Conservation (phyloP, 257 asterid species). For the Hygrophila difformis region DNA sequence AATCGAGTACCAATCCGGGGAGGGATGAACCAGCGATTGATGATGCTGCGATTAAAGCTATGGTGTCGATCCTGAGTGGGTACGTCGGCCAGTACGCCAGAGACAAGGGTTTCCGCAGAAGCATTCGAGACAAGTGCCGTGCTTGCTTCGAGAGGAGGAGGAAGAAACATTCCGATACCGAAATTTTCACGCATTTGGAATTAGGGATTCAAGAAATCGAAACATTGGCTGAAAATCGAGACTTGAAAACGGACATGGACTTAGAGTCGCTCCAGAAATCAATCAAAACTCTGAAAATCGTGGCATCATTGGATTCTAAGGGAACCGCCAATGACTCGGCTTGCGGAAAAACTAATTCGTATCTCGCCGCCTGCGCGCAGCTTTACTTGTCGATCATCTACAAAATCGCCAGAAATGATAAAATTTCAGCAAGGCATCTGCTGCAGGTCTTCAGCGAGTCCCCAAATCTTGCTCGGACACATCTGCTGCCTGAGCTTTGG, state of each 20-base stretch:
- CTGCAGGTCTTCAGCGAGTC: slow-evolving; percentile 52
- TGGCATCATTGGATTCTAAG: slow-evolving; percentile 31
- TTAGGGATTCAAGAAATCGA: slow-evolving; percentile 48
- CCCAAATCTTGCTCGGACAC: slow-evolving; percentile 60
- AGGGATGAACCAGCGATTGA: slow-evolving; percentile 53
- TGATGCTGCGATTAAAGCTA: slow-evolving; percentile 55
- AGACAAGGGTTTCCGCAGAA: slow-evolving; percentile 32
- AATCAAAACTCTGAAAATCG: slow-evolving; percentile 34
- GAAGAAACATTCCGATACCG: slow-evolving; percentile 19
- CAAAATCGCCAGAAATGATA: slow-evolving; percentile 44
- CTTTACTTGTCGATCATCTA: slow-evolving; percentile 62
- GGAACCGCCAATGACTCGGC: slow-evolving; percentile 14
- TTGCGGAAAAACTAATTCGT: slow-evolving; percentile 23
- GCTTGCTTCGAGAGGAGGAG: slow-evolving; percentile 29
- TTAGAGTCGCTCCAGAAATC: slow-evolving; percentile 36
- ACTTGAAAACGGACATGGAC: slow-evolving; percentile 24
- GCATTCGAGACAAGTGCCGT: slow-evolving; percentile 36
- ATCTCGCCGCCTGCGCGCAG: slow-evolving; percentile 56
- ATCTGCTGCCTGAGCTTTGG: slow-evolving; percentile 68
- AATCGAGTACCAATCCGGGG: slow-evolving; percentile 22
- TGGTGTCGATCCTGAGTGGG: slow-evolving; percentile 53
- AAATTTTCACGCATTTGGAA: slow-evolving; percentile 30
- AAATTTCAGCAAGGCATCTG: slow-evolving; percentile 50
- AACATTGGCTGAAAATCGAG: slow-evolving; percentile 31
- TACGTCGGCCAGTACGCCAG: slow-evolving; percentile 40